Evolutionary conservation across 306 rosid species (phyloP).

Genomic region (Dalbergia cultrata): DNA sequence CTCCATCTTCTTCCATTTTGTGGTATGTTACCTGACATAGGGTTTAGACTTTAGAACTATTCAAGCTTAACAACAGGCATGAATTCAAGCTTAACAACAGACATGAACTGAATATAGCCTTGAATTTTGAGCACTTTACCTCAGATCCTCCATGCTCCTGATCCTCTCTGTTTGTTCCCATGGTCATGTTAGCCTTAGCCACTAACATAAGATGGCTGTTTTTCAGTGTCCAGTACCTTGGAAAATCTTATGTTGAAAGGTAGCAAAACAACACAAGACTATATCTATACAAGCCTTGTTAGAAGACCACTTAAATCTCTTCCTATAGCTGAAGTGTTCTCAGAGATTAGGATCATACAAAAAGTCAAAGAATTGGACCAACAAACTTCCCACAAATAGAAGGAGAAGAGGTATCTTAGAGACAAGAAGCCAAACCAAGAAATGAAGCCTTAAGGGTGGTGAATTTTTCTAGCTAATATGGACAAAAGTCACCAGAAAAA

Average conservation of each 20-base stretch:
- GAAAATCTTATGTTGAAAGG: constrained; percentile 25
- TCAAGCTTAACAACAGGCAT: constrained; percentile 22
- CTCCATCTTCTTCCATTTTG: constrained; percentile 60
- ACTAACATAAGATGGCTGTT: constrained; percentile 38
- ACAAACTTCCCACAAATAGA: no score
- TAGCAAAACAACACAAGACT: not conserved
- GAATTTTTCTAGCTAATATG: not conserved
- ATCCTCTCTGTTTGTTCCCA: constrained; percentile 66
- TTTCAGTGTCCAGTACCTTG: constrained; percentile 13
- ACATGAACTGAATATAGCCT: constrained; percentile 1
- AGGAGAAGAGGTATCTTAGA: no score
- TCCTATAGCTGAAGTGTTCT: not conserved
- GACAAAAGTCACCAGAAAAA: constrained; percentile 9
- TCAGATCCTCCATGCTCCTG: constrained; percentile 62
- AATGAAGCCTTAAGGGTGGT: not conserved
- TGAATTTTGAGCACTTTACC: constrained; percentile 56
- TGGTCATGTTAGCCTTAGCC: constrained; percentile 45
- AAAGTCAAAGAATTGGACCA: constrained; percentile 19
- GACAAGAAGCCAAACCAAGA: no score
- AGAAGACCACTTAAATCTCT: not conserved
- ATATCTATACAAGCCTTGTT: not conserved
- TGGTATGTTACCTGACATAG: constrained; percentile 46
- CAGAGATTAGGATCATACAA: constrained; percentile 9
- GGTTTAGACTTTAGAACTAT: constrained; percentile 10
- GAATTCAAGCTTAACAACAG: constrained; percentile 22